These are phyloP conservation scores for Alternaria ethzedia DNA, from an alignment of 2,329 filamentous ascomycete genomes.

Conservation along the genomic window DNA sequence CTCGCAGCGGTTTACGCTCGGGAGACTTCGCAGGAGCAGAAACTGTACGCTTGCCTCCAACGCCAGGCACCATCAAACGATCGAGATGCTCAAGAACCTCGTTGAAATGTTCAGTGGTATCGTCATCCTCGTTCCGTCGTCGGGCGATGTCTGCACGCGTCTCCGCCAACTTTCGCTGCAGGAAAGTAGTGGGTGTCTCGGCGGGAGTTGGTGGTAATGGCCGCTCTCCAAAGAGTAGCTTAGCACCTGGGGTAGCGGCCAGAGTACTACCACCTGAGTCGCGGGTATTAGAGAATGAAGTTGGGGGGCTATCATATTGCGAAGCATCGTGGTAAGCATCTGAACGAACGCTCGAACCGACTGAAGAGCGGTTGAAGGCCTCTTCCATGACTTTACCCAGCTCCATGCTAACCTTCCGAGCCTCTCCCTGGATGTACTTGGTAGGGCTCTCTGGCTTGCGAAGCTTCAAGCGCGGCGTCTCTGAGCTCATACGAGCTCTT, in stretches of 20 bases:
- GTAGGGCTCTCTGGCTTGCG: slow-evolving; percentile 54
- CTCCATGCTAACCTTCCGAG: slow-evolving; percentile 81
- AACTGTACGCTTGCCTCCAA: slow-evolving; percentile 49
- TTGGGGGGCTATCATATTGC: slow-evolving; percentile 60
- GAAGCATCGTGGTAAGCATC: slow-evolving; percentile 33
- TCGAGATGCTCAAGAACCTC: slow-evolving; percentile 68
- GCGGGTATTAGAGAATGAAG: slow-evolving; percentile 52
- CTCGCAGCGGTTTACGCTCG: slow-evolving; percentile 51
- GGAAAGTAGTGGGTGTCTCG: slow-evolving; percentile 59
- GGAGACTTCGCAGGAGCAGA: slow-evolving; percentile 53
- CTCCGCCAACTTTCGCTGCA: slow-evolving; percentile 63
- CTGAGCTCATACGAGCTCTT: slow-evolving; percentile 30
- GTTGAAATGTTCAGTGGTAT: slow-evolving; percentile 60
- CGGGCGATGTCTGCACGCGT: slow-evolving; percentile 64
- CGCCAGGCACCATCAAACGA: slow-evolving; percentile 58
- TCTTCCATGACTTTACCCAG: slow-evolving; percentile 91
- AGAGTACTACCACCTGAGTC: slow-evolving; percentile 42
- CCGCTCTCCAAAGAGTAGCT: slow-evolving; percentile 45
- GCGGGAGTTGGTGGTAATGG: slow-evolving; percentile 54
- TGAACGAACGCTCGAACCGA: slow-evolving; percentile 58
- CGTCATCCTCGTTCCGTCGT: slow-evolving; percentile 54
- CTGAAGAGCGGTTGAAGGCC: slow-evolving; percentile 77
- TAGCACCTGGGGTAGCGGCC: slow-evolving; percentile 36
- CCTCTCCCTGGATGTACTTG: slow-evolving; percentile 73
- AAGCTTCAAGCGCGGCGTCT: slow-evolving; percentile 34